Base-by-base conservation (phyloP, 495 filamentous ascomycete genomes). In the Penicillium dipodomyicola region DNA sequence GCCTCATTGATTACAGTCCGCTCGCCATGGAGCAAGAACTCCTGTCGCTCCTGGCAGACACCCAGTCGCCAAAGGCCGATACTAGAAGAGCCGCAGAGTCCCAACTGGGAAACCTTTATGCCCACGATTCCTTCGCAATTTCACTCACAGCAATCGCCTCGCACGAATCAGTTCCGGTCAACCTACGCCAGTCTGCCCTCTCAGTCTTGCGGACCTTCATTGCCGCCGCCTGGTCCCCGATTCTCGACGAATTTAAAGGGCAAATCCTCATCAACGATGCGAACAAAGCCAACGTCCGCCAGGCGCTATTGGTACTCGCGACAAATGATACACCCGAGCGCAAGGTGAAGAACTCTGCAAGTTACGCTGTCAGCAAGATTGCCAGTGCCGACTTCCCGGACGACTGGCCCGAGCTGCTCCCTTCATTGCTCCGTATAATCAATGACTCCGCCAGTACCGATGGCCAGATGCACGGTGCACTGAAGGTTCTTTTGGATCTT, bases 331-430 rank as follows among this genome's bases (percentile, higher is more conserved):
- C 67, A 0, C 57, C 87, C 5, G 88, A 96, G 65, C 82, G 91
- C 60, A 96, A 92, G 70, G 83, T 97, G 57, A 91, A 93, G 71
- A 80, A 82, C 22, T 86, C 88, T 6, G 90, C 94, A 25, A 93
- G 93, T 68, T 88, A 87, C 65, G 90, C 89, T n/a, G 90, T 97
- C 51, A 91, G 90, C 78, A 97, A 97, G 76, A 96, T 98, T 60
- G 94, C 95, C 50, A 87, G 85, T 55, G 83, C 84, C 64, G 94
- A 98, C 75, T 98, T 93, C 67, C 94, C 94, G 19, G 90, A 96
- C 45, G 82, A 91, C 68, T 98, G 94, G 94, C 90, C 91, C 1
- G 83, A 83, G 50, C 82, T 98, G 9, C 83, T 98, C 14, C 90
- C 88, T 10, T 83, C 84, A 25, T 77, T 97, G 30, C 81, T 98